Conservation (phyloP, 805 yeast species). For the Candida saitoana region DNA sequence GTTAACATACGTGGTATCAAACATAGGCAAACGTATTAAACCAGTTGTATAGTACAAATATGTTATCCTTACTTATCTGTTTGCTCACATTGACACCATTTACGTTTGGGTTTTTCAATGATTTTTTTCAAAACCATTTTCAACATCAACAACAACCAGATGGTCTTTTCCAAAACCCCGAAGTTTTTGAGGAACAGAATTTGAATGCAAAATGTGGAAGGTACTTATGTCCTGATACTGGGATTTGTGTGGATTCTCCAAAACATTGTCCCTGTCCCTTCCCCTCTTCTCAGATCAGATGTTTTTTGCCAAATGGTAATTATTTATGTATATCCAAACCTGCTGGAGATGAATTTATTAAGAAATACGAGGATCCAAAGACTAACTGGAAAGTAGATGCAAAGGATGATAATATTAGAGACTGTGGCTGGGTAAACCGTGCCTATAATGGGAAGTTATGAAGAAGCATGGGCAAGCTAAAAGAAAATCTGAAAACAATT, state of each 20-base stretch:
- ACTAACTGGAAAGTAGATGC: conserved; percentile 49
- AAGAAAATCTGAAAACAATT: too few species aligned
- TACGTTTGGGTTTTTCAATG: conserved; percentile 8
- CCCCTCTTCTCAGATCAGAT: conserved; percentile 79
- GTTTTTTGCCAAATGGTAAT: conserved; percentile 66
- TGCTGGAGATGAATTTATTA: conserved; percentile 35
- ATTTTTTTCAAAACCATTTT: conserved; percentile 27
- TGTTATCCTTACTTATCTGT: neutral
- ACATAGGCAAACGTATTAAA: neutral
- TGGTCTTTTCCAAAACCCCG: conserved; percentile 22
- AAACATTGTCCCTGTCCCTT: conserved; percentile 87
- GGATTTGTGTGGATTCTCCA: conserved; percentile 66
- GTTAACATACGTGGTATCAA: neutral
- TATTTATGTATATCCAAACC: conserved; percentile 85
- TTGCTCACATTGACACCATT: neutral
- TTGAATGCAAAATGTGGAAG: conserved; percentile 49
- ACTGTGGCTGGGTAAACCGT: conserved; percentile 79
- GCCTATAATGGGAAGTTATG: conserved; percentile 55
- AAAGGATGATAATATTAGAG: conserved; percentile 52
- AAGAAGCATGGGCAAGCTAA: too few species aligned
- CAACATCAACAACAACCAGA: conserved; percentile 21
- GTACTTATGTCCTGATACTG: conserved; percentile 81
- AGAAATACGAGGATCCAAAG: conserved; percentile 34
- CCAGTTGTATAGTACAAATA: neutral
- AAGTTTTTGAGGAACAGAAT: conserved; percentile 35